Base-by-base conservation (phyloP, 2,329 filamentous ascomycete genomes). In the Phoma herbarum region DNA sequence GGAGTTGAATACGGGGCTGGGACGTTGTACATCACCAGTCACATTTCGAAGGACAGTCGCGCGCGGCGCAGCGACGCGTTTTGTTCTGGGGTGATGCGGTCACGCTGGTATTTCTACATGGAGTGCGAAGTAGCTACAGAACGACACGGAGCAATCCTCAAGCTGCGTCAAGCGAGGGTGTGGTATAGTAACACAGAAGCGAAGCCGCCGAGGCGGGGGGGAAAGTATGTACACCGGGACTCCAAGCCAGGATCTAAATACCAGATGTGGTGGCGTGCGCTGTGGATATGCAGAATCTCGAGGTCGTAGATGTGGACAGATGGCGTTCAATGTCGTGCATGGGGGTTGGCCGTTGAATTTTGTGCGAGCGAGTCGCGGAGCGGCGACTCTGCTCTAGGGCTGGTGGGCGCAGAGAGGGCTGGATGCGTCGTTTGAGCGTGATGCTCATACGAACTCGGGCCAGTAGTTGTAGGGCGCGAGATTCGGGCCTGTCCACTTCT, bases 401-500 rank as follows among this genome's bases (percentile, higher is more conserved):
- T 16, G 33, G 18, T 18, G 16, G 12, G 16, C 6, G 25, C 10
- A 29, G 31, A 20, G 2, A 6, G 31, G 31, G n/a, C 6, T 20
- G 4, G 29, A 8, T 23, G 14, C 7, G 20, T 10, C 4, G 2
- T 2, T 2, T 5, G 35, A 39, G 12, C 12, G 0, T 12, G 26
- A 18, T 3, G 52, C 53, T 79, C 75, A 83, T 39, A 81, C 77
- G 62, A 79, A 83, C 65, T 84, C 83, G 59, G 81, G 80, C 76
- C 78, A 83, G 57, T 79, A 76, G 64, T 84, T 83, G 67, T 85
- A 85, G 3, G 77, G 75, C 63, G 75, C 73, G 6, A 85, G 61
- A 7, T 64, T 70, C 1, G 82, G 82, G 2, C 84, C 83, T 0
- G 75, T 71, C 84, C 83, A 86, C 53, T 78, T 79, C 71, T 86